These are phyloP conservation scores for Chrysoporthe cubensis DNA, from an alignment of 2,329 filamentous ascomycete genomes.

Conservation along the genomic window DNA sequence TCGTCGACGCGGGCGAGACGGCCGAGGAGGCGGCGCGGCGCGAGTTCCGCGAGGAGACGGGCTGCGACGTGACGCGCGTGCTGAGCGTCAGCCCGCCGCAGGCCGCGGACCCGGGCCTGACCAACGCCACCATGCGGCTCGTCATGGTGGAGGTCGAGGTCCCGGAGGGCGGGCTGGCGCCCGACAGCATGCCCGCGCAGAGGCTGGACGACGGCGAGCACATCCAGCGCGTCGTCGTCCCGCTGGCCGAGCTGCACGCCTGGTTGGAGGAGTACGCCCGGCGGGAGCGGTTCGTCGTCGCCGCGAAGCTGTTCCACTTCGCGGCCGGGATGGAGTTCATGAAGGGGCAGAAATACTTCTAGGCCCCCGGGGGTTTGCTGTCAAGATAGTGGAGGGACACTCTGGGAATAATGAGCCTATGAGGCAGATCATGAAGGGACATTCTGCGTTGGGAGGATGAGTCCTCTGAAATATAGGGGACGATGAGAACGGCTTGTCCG, in stretches of 20 bases:
- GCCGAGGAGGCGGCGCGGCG: constrained; percentile 56
- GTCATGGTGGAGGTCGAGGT: constrained; percentile 63
- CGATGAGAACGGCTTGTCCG: not conserved
- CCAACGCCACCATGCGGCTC: constrained; percentile 63
- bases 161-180: no score
- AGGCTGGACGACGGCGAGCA: constrained; percentile 64
- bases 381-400: no score
- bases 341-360: constrained; percentile 40
- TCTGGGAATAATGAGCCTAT: not conserved
- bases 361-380: not conserved
- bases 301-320: constrained; percentile 64
- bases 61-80: constrained; percentile 54
- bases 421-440: not conserved
- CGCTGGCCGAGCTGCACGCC: constrained; percentile 59
- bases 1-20: constrained; percentile 57
- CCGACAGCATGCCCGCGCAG: constrained; percentile 53
- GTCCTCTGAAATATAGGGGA: not conserved
- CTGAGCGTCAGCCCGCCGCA: constrained; percentile 55
- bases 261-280: constrained; percentile 51
- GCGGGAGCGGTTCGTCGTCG: constrained; percentile 55
- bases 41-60: constrained; percentile 60
- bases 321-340: constrained; percentile 60
- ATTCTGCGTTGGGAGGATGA: not conserved
- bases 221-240: constrained; percentile 63
- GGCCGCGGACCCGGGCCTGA: constrained; percentile 62